These are phyloP conservation scores for Acacia confusa DNA, from an alignment of 306 rosid genomes.

Conservation along the genomic window DNA sequence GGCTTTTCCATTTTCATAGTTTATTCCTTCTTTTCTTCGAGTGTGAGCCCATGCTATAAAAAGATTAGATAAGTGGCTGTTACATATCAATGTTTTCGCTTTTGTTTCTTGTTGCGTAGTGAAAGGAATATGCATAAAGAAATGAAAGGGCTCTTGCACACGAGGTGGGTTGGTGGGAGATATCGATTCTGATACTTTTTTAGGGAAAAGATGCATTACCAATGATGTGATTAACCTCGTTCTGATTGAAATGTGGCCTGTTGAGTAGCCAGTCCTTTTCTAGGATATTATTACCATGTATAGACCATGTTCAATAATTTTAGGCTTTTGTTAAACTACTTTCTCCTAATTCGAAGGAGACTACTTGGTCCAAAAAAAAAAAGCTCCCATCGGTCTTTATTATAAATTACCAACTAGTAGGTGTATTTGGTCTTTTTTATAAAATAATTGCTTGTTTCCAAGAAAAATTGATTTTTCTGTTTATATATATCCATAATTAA, in stretches of 20 bases:
- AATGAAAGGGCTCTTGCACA: background rate
- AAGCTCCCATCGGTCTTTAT: too few species aligned
- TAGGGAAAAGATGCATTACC: background rate
- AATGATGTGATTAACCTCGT: background rate
- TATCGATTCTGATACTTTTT: background rate
- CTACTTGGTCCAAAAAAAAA: background rate
- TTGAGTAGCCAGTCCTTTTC: background rate
- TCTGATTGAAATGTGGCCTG: background rate
- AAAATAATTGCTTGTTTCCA: too few species aligned
- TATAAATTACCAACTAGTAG: too few species aligned
- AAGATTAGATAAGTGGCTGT: background rate
- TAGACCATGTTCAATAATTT: background rate
- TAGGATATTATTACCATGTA: background rate
- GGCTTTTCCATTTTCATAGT: background rate
- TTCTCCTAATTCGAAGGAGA: background rate
- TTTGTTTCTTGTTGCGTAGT: background rate
- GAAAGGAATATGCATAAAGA: background rate
- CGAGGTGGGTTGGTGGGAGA: background rate
- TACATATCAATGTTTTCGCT: background rate
- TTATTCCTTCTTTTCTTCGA: background rate
- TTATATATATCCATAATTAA: too few species aligned
- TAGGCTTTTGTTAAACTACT: background rate
- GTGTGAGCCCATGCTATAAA: background rate
- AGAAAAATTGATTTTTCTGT: too few species aligned
- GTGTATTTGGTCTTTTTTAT: too few species aligned